A percentile compares a stretch with the other conserved stretches of the same genome.
Evolutionary conservation across 1,139 yeast genomes (phyloP).

Genomic region (Eremothecium coryli): DNA sequence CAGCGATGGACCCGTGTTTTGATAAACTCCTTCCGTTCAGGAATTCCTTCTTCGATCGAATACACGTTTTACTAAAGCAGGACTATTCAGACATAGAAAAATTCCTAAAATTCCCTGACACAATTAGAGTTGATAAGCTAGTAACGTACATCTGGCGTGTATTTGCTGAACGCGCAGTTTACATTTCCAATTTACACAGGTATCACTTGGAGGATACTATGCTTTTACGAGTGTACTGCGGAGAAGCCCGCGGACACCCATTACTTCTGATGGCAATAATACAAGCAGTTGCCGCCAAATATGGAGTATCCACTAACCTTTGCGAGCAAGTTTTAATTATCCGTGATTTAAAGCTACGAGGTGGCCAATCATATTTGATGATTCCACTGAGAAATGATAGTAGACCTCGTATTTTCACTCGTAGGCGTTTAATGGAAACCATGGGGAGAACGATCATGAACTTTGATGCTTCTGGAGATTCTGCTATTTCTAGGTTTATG

Average conservation of each 20-base stretch:
- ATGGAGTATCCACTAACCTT: constrained; percentile 15
- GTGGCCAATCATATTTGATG: constrained; percentile 17
- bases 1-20: constrained; percentile 22
- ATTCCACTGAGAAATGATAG: constrained; percentile 12
- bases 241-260: constrained; percentile 22
- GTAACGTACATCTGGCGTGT: constrained; percentile 6
- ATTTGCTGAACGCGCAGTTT: neutral
- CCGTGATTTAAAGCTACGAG: constrained; percentile 12
- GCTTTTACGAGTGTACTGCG: constrained; percentile 23
- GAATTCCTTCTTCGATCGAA: constrained; percentile 10
- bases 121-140: constrained; percentile 15
- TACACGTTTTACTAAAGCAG: constrained; percentile 11
- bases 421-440: constrained; percentile 13
- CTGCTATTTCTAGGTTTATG: constrained; percentile 12
- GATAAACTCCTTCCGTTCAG: constrained; percentile 17
- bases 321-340: constrained; percentile 19
- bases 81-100: constrained; percentile 11
- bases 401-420: constrained; percentile 15
- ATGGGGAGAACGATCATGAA: constrained; percentile 13
- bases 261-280: constrained; percentile 19
- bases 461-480: constrained; percentile 9
- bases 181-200: constrained; percentile 1
- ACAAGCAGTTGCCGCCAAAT: constrained; percentile 16
- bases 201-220: constrained; percentile 19
- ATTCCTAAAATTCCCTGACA: constrained; percentile 14